Base-by-base conservation (phyloP, 495 filamentous ascomycete genomes). In the Parathielavia appendiculata region DNA sequence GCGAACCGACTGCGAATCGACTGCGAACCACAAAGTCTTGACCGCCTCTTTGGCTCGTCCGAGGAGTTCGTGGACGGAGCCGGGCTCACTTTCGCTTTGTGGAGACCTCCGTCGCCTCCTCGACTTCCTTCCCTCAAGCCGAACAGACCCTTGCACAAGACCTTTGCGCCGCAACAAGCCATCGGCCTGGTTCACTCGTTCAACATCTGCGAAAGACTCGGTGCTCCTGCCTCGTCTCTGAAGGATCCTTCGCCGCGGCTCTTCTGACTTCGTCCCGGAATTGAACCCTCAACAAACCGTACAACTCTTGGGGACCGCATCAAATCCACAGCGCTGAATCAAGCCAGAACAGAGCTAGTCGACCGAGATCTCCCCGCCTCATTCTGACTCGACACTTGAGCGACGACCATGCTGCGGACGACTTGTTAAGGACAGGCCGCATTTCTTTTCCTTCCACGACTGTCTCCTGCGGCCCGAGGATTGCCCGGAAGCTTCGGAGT, bases 331-430 rank as follows among this genome's bases (percentile, higher is more conserved):
- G 11, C 47, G 17, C 36, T 55, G 40, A 22, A 55, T 11, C 40
- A 6, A 45, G 6, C 26, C 13, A 38, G 6, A 51, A 40, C 26
- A 12, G 43, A 22, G 36, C 54, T 34, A 19, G 44, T 40, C 51
- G 16, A 17, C 22, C 55, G 26, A 20, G 50, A 57, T 20, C 39
- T 43, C 55, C 44, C 55, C 47, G 47, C 47, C 55, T 47, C 41
- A 46, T 20, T 10, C 30, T n/a, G 9, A 50, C 16, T 41, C 43
- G 45, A 54, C 32, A 34, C 51, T 54, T 32, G 22, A 49, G 30
- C 45, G 17, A 47, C 50, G 43, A 58, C 50, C 54, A 62, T 62
- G 60, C 55, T 44, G 50, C 22, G 44, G 23, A 50, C 36, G 7
- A 16, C 20, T 36, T 44, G 36, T 38, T 62, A 54, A 58, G 50